phyloP scores from a whole-genome alignment of 78 protist species.

The Dictyostelium intermedium region DNA sequence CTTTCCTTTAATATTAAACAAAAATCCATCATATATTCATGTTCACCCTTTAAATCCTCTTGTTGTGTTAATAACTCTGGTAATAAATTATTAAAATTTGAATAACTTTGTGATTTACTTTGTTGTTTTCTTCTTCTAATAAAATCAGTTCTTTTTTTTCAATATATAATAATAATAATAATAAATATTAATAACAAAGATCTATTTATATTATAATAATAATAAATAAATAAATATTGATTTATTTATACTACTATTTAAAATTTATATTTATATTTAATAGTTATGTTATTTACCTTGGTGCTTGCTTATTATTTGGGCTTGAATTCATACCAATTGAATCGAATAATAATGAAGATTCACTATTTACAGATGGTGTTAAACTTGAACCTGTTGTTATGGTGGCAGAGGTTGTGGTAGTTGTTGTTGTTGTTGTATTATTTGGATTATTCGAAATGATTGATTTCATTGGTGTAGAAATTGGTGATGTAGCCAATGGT shows the following conservation, averaged over 20 bases:
- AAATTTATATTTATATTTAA: too few species aligned
- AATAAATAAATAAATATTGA: too few species aligned
- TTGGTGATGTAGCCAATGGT: neutral
- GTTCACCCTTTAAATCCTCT: slow-evolving; percentile 39
- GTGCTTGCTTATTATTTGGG: neutral
- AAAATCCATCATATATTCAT: slow-evolving; percentile 29
- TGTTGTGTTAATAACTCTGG: neutral
- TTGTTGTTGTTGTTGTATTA: neutral
- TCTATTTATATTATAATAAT: too few species aligned
- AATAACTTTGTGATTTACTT: slow-evolving; percentile 73
- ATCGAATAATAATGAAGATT: slow-evolving; percentile 4
- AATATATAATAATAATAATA: too few species aligned
- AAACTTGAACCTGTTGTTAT: neutral
- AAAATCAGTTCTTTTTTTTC: neutral
- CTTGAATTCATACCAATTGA: neutral
- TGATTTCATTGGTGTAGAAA: neutral
- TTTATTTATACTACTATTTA: too few species aligned
- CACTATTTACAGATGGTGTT: neutral
- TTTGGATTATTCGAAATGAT: neutral
- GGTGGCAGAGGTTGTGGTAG: neutral
- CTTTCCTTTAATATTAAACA: slow-evolving; percentile 45
- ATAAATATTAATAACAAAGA: neutral
- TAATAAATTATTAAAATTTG: slow-evolving; percentile 36
- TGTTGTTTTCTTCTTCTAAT: slow-evolving; percentile 68
- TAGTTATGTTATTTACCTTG: neutral